Evolutionary conservation across 1,139 yeast genomes (phyloP).

Genomic region (Sugiyamaella grinbergsii): DNA sequence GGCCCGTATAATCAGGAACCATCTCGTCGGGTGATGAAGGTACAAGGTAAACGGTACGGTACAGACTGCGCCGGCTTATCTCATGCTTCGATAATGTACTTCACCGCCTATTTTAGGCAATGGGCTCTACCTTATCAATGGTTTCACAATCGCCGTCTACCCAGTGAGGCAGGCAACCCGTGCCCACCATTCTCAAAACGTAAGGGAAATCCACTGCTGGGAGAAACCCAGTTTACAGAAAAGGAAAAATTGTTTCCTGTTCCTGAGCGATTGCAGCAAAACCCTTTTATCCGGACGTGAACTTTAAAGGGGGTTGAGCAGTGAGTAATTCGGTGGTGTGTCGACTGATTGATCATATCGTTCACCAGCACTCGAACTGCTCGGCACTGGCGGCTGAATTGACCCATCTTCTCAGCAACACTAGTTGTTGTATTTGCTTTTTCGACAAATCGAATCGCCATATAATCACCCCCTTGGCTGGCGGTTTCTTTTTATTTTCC

Average conservation of each 20-base stretch:
- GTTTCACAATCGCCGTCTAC: background rate
- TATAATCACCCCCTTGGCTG: too few species aligned
- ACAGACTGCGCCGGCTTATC: background rate
- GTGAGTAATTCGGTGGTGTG: too few species aligned
- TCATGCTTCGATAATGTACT: constrained; percentile 11
- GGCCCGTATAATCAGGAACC: constrained; percentile 3
- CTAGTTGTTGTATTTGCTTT: too few species aligned
- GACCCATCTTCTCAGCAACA: too few species aligned
- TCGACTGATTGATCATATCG: background rate
- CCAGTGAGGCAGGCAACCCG: background rate
- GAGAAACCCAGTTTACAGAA: background rate
- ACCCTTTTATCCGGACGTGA: too few species aligned
- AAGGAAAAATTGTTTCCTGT: constrained; percentile 16
- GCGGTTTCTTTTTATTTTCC: too few species aligned
- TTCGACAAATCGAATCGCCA: too few species aligned
- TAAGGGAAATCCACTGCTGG: background rate
- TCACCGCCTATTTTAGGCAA: background rate
- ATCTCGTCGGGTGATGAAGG: too few species aligned
- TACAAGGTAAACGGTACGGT: too few species aligned
- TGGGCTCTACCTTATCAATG: constrained; percentile 7
- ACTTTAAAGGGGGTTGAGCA: too few species aligned
- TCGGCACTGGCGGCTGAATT: too few species aligned
- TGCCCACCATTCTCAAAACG: background rate
- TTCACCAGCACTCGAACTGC: too few species aligned
- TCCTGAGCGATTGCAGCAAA: constrained; percentile 7